A percentile compares a stretch with the other conserved stretches of the same genome.
These are phyloP conservation scores for Phytophthora hybrid DNA, from an alignment of 352 stramenopile species.

Conservation along the genomic window DNA sequence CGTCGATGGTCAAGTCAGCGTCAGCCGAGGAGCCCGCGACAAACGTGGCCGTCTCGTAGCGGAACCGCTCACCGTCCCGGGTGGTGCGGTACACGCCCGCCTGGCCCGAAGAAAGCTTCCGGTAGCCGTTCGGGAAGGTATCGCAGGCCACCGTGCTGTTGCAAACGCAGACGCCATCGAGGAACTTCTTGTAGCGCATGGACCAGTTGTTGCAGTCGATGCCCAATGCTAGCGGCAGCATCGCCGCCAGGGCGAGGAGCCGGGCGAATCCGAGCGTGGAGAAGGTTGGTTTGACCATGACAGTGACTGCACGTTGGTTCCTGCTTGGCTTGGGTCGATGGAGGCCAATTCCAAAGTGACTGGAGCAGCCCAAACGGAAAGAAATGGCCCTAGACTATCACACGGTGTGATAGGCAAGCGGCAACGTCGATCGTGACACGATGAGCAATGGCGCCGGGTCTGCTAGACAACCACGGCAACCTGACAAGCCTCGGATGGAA, in stretches of 20 bases:
- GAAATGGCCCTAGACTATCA: slow-evolving; percentile 1
- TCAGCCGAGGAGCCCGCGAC: slow-evolving; percentile 22
- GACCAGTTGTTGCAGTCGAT: slow-evolving; percentile 46
- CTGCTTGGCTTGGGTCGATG: slow-evolving; percentile 3
- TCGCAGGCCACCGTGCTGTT: slow-evolving; percentile 47
- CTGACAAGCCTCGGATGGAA: not conserved
- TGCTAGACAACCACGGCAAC: not conserved
- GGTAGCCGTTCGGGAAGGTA: slow-evolving; percentile 45
- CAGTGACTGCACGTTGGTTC: not conserved
- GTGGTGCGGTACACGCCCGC: slow-evolving; percentile 63
- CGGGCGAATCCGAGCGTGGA: not conserved
- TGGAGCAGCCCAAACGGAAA: not conserved
- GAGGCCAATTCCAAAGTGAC: slow-evolving; percentile 21
- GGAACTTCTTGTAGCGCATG: slow-evolving; percentile 49
- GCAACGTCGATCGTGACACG: not conserved
- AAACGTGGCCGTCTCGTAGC: slow-evolving; percentile 43
- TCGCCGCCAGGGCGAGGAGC: not conserved
- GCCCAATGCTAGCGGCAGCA: slow-evolving; percentile 1
- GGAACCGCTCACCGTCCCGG: slow-evolving; percentile 52
- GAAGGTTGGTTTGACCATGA: slow-evolving; percentile 9
- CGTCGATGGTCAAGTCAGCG: slow-evolving; percentile 48
- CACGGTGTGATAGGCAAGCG: slow-evolving; percentile 17
- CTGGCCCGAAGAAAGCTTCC: slow-evolving; percentile 32
- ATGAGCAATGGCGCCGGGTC: not conserved
- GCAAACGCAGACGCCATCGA: slow-evolving; percentile 70